Evolutionary conservation across 495 filamentous ascomycete genomes (phyloP), one percentile per base, ranked within the genome.

Genomic region (Neurospora discreta): DNA sequence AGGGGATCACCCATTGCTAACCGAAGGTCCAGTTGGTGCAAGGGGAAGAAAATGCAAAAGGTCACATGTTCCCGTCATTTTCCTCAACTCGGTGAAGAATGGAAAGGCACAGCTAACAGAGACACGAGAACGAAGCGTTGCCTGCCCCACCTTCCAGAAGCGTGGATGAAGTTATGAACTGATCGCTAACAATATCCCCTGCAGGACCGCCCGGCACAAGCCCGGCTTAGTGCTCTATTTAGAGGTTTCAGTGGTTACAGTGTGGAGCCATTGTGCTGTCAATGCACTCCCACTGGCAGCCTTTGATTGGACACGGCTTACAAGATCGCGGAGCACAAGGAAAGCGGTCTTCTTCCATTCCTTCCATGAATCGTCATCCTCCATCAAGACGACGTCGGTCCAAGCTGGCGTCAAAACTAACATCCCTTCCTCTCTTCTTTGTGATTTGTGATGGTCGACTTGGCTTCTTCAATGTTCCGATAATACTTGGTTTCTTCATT

Each of bases 321-420:
- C 26, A 52, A 52, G 44, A 52, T 52, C 20, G 44, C 0, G 42
- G 44, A 52, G 46, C 20, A 58, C 46, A 30, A 60, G 52, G 52
- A 60, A 60, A 30, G 52, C 52, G 26, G 52, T 23, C 52, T 13
- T 60, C 23, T 60, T 30, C 52, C 52, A 60, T 60, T 60, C 52
- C 52, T 60, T 60, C 26, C 13, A 30, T 30, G 52, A 23, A 52
- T 52, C 20, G 20, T 58, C 46, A 11, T 58, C 46, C 30, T 60
- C 52, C 52, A 60, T 65, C 15, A 65, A n/a, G 33, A 73, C 58
- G 33, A 36, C 33, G 69, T 69, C 38, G 8, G 38, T 39, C 71
- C 13, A 69, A 60, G 41, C 69, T 73, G 71, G 71, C 69, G 46
- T 75, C 73, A 69, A 72, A 11, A 69, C 69, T 11, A 73, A 30